Evolutionary conservation across 129 eudicot species (phyloP).

Genomic region (Flaveria trinervia): DNA sequence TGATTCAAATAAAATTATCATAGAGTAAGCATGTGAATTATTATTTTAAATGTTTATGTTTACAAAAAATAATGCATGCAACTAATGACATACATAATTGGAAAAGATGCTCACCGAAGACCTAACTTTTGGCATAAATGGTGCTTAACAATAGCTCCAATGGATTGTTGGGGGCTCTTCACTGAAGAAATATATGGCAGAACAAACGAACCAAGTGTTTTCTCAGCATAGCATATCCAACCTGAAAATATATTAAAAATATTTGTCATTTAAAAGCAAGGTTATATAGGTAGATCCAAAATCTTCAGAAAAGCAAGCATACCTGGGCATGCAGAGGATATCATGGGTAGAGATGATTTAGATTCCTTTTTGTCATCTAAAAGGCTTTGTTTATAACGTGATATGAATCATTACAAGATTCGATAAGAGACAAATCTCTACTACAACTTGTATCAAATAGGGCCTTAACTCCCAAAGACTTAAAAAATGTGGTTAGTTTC

Average conservation of each 20-base stretch:
- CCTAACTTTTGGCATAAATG: constrained; percentile 60
- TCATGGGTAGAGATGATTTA: constrained; percentile 65
- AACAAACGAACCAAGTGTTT: constrained; percentile 88
- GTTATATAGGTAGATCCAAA: background rate
- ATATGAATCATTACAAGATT: constrained; percentile 86
- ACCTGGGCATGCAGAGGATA: constrained; percentile 98
- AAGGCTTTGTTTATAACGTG: constrained; percentile 66
- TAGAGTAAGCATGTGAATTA: constrained; percentile 1
- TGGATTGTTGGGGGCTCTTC: constrained; percentile 97
- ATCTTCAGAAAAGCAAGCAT: constrained; percentile 10
- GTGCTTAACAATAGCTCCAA: constrained; percentile 79
- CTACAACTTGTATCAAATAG: constrained; percentile 91
- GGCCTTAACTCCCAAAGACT: constrained; percentile 86
- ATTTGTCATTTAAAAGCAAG: background rate
- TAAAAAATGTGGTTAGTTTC: constrained; percentile 84
- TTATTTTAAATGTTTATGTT: background rate
- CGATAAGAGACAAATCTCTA: constrained; percentile 80
- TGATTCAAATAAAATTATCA: background rate
- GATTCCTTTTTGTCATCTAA: constrained; percentile 44
- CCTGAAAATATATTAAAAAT: constrained; percentile 41
- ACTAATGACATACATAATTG: background rate
- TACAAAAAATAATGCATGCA: constrained; percentile 2
- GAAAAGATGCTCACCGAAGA: constrained; percentile 50
- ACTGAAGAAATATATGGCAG: constrained; percentile 92
- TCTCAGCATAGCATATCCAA: constrained; percentile 99